Evolutionary conservation across 345 rosid genomes (phyloP).

Genomic region (Arabidopsis suecica): DNA sequence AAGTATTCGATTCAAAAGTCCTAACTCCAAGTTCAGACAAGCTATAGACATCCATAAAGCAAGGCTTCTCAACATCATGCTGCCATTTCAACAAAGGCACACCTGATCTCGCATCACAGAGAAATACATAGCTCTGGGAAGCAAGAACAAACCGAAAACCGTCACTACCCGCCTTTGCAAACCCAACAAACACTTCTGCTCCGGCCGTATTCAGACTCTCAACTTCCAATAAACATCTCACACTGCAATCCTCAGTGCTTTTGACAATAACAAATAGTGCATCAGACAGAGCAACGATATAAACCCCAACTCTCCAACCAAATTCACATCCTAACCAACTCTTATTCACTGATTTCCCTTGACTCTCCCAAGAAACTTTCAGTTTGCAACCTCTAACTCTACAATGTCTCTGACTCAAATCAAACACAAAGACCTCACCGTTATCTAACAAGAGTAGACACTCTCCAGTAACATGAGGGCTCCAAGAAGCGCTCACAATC

Average conservation of each 20-base stretch:
- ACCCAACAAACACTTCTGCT: slow-evolving; percentile 56
- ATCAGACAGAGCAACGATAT: slow-evolving; percentile 62
- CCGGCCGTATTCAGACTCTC: slow-evolving; percentile 49
- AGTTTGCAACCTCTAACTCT: slow-evolving; percentile 53
- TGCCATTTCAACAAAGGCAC: slow-evolving; percentile 69
- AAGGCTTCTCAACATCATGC: slow-evolving; percentile 62
- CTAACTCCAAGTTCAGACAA: slow-evolving; percentile 62
- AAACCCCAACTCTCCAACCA: slow-evolving; percentile 64
- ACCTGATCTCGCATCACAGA: slow-evolving; percentile 66
- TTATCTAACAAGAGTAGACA: slow-evolving; percentile 63
- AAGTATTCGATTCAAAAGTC: slow-evolving; percentile 53
- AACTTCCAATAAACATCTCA: slow-evolving; percentile 54
- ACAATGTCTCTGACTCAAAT: slow-evolving; percentile 47
- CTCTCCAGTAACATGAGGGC: slow-evolving; percentile 55
- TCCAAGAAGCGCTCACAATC: slow-evolving; percentile 61
- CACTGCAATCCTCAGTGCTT: slow-evolving; percentile 49
- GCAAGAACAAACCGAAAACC: slow-evolving; percentile 63
- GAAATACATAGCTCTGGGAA: slow-evolving; percentile 53
- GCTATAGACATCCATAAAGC: slow-evolving; percentile 60
- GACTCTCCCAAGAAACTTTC: slow-evolving; percentile 54
- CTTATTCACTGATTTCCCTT: slow-evolving; percentile 25
- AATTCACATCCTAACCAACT: slow-evolving; percentile 73
- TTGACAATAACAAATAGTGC: slow-evolving; percentile 60
- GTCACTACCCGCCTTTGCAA: slow-evolving; percentile 54
- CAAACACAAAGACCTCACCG: slow-evolving; percentile 65